Evolutionary conservation across 2,329 filamentous ascomycete species (phyloP), one percentile per base, ranked within the genome.

Genomic region (Curvularia hawaiiensis): DNA sequence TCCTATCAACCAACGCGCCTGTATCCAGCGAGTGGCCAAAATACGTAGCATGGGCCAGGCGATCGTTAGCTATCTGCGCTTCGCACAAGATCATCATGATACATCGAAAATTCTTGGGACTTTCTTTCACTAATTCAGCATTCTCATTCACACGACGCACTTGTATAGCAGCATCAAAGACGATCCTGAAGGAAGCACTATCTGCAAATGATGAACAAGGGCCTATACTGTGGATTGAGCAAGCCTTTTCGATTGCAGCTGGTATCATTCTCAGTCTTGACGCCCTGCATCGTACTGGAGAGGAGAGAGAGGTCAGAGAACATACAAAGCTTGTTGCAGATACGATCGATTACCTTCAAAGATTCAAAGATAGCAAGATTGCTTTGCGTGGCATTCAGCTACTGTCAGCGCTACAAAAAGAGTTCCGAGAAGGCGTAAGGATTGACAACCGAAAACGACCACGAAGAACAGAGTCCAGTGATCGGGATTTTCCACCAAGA

Each of bases 61-160:
- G 73, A 22, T 71, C 73, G n/a, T 48, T 78, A 11, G 68, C 75
- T 0, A 75, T 78, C 18, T 75, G 74, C 50, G 69, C 74, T 14
- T 56, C 74, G 1, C 76, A 79, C 44, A 79, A 79, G 54, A 75
- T 78, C 26, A 78, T 79, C 53, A 78, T 78, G 76, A 77, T 78
- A n/a, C 75, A 77, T 48, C 66, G 77, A 5, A 76, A 74, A 31
- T 79, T 78, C 43, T 58, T 78, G 2, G 71, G 75, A 10, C 54
- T 72, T 11, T 77, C 73, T 14, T 78, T 79, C 47, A 74, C 72
- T 0, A 78, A 77, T 30, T 67, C 71, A 0, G 70, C 72, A 3
- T 79, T 78, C 51, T 65, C 65, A 0, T 75, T 78, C 35, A 79
- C 77, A 0, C 70, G 76, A 11, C 67, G 72, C 20, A 78, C 77